Conservation (phyloP, 768 basidiomycete genomes). For the Tulasnella sp. region DNA sequence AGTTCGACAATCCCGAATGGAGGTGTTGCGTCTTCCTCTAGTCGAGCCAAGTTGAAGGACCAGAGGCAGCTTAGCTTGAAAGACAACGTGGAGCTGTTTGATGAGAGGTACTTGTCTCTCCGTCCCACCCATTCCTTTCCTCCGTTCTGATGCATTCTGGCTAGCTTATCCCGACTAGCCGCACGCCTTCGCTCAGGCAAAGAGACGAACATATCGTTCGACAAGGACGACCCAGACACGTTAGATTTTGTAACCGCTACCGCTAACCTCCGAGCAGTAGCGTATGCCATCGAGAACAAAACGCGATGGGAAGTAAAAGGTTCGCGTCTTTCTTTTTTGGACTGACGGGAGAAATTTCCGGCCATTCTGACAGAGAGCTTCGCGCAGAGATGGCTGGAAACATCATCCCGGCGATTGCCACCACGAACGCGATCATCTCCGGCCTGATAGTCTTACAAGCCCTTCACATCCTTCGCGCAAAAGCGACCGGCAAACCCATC, state of each 20-base stretch:
- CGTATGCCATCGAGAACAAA: constrained; percentile 80
- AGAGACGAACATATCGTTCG: constrained; percentile 63
- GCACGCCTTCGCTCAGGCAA: constrained; percentile 52
- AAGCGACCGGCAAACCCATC: constrained; percentile 12
- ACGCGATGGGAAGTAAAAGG: constrained; percentile 98
- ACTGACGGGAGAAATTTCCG: neutral
- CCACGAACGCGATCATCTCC: constrained; percentile 95
- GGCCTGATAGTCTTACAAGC: constrained; percentile 92
- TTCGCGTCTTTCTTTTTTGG: constrained; percentile 24
- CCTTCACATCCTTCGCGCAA: constrained; percentile 59
- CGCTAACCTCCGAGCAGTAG: constrained; percentile 81
- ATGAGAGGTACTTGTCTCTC: constrained; percentile 54
- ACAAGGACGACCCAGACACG: constrained; percentile 97
- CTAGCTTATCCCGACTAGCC: constrained; percentile 70
- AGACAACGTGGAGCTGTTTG: constrained; percentile 75
- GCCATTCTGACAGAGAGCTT: too few relatives aligned
- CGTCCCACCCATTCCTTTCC: neutral
- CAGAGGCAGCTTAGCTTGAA: constrained; percentile 64
- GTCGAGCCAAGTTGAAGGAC: constrained; percentile 51
- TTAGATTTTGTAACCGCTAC: constrained; percentile 95
- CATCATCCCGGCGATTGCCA: constrained; percentile 98
- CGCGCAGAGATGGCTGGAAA: constrained; percentile 97
- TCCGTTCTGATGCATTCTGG: neutral
- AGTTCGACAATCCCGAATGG: neutral
- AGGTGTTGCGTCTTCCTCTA: neutral